Percentiles rank a stretch among this genome's conserved stretches.
phyloP scores from a whole-genome alignment of 2,329 filamentous ascomycete genomes.

The Chalara sp. region DNA sequence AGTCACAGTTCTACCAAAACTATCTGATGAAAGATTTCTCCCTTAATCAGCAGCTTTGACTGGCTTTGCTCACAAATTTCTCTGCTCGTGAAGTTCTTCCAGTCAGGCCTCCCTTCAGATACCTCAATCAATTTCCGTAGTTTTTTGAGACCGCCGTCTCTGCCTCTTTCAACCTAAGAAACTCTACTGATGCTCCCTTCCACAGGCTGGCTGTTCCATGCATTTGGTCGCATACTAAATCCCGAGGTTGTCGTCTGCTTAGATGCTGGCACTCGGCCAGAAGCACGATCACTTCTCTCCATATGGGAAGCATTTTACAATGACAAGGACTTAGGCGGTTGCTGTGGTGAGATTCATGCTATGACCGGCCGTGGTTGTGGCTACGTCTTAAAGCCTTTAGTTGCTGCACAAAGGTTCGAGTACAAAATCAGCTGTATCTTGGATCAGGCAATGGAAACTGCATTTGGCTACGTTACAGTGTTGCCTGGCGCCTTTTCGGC shows the following conservation, averaged over 20 bases:
- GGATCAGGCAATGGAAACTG: slow-evolving; percentile 21
- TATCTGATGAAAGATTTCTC: too few species aligned
- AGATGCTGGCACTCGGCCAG: slow-evolving; percentile 20
- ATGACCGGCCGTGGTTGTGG: slow-evolving; percentile 29
- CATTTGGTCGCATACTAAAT: slow-evolving; percentile 16
- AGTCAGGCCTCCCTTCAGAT: too few species aligned
- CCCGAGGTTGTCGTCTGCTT: slow-evolving; percentile 16
- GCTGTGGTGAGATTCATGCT: slow-evolving; percentile 20
- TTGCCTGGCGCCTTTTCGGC: slow-evolving; percentile 60
- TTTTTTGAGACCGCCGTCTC: too few species aligned
- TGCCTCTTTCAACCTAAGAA: too few species aligned
- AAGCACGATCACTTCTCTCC: slow-evolving; percentile 13
- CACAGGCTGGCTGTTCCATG: slow-evolving; percentile 15
- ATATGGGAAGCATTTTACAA: slow-evolving; percentile 19
- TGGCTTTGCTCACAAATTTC: too few species aligned
- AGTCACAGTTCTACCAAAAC: too few species aligned
- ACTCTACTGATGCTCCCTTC: too few species aligned
- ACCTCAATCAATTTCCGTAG: too few species aligned
- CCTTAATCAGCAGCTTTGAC: too few species aligned
- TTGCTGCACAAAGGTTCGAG: slow-evolving; percentile 22
- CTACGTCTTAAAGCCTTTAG: slow-evolving; percentile 18
- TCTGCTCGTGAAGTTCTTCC: too few species aligned
- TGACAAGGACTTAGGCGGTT: slow-evolving; percentile 16
- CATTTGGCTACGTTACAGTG: slow-evolving; percentile 21
- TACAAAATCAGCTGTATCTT: slow-evolving; percentile 22